Evolutionary conservation across 352 stramenopile species (phyloP).

Genomic region (Pythium inflatum): DNA sequence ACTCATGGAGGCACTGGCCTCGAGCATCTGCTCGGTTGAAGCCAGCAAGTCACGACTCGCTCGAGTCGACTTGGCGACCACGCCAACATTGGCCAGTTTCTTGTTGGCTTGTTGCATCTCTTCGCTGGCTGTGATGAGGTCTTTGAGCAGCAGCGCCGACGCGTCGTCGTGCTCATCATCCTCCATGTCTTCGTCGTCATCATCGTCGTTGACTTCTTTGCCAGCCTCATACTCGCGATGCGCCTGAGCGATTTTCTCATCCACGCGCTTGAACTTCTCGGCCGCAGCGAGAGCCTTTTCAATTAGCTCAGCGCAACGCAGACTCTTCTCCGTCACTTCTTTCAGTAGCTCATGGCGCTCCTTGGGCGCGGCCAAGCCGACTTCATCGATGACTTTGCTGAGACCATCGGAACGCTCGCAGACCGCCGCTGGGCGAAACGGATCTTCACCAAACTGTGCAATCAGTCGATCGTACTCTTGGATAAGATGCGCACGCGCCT

Average conservation of each 20-base stretch:
- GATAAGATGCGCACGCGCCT: slow-evolving; percentile 21
- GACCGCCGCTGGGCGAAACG: slow-evolving; percentile 40
- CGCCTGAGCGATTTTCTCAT: slow-evolving; percentile 45
- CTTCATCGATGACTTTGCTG: slow-evolving; percentile 33
- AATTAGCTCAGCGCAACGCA: slow-evolving; percentile 80
- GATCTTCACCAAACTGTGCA: slow-evolving; percentile 59
- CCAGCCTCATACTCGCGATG: slow-evolving; percentile 30
- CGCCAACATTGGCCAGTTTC: slow-evolving; percentile 52
- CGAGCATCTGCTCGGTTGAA: slow-evolving; percentile 52
- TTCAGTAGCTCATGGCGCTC: slow-evolving; percentile 48
- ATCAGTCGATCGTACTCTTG: slow-evolving; percentile 67
- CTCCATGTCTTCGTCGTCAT: slow-evolving; percentile 45
- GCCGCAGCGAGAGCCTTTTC: slow-evolving; percentile 64
- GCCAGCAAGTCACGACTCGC: slow-evolving; percentile 62
- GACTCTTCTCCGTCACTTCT: slow-evolving; percentile 52
- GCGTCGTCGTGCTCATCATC: slow-evolving; percentile 41
- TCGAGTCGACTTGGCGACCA: slow-evolving; percentile 52
- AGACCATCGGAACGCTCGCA: slow-evolving; percentile 46
- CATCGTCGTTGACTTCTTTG: slow-evolving; percentile 33
- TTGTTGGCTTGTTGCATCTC: slow-evolving; percentile 53
- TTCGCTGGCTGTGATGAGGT: slow-evolving; percentile 58
- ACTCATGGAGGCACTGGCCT: slow-evolving; percentile 28
- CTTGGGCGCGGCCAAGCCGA: slow-evolving; percentile 32
- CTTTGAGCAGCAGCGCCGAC: slow-evolving; percentile 57
- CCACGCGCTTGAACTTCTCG: slow-evolving; percentile 47